Conservation (phyloP, 1,284 basidiomycete species). For the Retiboletus flavoniger region DNA sequence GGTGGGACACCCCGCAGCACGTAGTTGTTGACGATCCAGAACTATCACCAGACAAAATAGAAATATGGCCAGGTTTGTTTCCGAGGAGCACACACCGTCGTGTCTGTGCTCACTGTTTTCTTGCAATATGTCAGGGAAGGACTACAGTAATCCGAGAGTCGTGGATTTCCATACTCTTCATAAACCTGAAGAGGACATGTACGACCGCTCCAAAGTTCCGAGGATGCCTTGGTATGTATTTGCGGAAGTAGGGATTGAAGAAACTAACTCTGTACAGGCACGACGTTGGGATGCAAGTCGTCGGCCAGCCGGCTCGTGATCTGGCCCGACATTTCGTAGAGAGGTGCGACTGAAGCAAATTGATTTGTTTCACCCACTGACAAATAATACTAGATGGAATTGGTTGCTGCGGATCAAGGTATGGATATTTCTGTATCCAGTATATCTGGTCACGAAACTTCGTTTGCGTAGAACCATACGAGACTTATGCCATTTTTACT, state of each 20-base stretch:
- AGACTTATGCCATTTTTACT: conserved; percentile 92
- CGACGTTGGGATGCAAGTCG: conserved; percentile 92
- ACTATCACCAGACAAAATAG: conserved; percentile 52
- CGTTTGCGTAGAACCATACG: conserved; percentile 71
- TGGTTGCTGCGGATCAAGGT: conserved; percentile 89
- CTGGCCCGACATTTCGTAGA: conserved; percentile 95
- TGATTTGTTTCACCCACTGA: conserved; percentile 20
- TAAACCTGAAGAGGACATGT: conserved; percentile 94
- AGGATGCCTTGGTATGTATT: conserved; percentile 91
- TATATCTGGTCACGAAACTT: neutral
- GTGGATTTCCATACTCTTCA: conserved; percentile 85
- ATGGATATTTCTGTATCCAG: conserved; percentile 12
- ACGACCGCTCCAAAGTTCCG: conserved; percentile 84
- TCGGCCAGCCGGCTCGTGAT: conserved; percentile 96
- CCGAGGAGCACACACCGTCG: neutral
- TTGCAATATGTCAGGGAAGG: conserved; percentile 63
- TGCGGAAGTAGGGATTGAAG: neutral
- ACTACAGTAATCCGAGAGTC: conserved; percentile 90
- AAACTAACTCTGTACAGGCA: conserved; percentile 58
- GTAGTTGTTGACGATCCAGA: conserved; percentile 84
- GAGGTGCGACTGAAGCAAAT: conserved; percentile 49
- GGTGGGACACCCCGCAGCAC: conserved; percentile 97
- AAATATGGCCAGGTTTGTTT: conserved; percentile 80
- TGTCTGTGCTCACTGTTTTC: conserved; percentile 1
- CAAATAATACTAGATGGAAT: conserved; percentile 69